Evolutionary conservation across 306 rosid genomes (phyloP).

Genomic region (Begonia peltatifolia): DNA sequence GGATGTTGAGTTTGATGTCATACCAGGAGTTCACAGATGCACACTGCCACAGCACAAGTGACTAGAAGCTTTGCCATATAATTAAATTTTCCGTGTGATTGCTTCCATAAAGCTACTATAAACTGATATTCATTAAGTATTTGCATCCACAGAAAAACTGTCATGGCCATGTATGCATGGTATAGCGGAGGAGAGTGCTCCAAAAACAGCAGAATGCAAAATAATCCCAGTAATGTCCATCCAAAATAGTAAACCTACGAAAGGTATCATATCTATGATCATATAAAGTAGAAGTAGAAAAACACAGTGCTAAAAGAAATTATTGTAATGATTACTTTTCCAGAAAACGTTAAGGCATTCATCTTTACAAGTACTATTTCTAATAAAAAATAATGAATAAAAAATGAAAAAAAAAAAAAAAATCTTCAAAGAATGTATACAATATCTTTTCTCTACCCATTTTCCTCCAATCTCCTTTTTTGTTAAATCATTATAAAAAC

Average conservation of each 20-base stretch:
- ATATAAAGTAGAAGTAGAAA: background rate
- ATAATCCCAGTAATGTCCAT: conserved; percentile 34
- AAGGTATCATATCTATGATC: background rate
- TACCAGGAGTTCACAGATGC: conserved; percentile 78
- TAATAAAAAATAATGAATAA: too few species aligned
- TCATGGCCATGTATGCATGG: conserved; percentile 61
- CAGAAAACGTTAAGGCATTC: too few species aligned
- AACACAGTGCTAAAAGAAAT: too few species aligned
- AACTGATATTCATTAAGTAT: conserved; percentile 57
- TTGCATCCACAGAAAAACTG: conserved; percentile 62
- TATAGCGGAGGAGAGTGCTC: conserved; percentile 87
- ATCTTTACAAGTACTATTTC: too few species aligned
- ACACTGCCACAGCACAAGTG: conserved; percentile 35
- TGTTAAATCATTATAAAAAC: background rate
- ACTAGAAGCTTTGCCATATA: conserved; percentile 37
- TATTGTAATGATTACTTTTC: too few species aligned
- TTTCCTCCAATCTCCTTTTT: conserved; percentile 6
- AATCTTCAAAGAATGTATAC: too few species aligned
- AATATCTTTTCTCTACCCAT: background rate
- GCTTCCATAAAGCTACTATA: conserved; percentile 55
- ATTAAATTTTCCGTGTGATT: conserved; percentile 34
- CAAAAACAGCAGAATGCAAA: conserved; percentile 41
- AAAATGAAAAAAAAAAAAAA: too few species aligned
- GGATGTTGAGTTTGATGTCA: conserved; percentile 11
- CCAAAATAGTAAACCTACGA: conserved; percentile 56